Percentiles rank a stretch among this genome's conserved stretches.
phyloP scores from a whole-genome alignment of 208 protist genomes.

The Wallacemonas sp. region DNA sequence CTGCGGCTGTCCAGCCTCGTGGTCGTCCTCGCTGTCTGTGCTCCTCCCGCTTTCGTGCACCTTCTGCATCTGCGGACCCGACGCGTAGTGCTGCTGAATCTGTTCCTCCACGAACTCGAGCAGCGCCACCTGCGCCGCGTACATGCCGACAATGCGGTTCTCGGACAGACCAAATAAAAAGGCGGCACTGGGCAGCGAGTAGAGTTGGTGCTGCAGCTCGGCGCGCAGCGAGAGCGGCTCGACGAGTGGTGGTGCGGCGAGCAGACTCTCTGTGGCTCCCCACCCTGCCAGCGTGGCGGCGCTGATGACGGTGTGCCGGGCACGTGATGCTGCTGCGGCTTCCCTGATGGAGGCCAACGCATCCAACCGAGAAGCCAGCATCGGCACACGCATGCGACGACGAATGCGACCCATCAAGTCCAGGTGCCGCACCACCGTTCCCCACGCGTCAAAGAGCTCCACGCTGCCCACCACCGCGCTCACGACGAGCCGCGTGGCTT shows the following conservation, averaged over 20 bases:
- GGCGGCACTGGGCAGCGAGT: conserved; percentile 44
- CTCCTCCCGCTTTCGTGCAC: neutral
- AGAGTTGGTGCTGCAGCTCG: conserved; percentile 60
- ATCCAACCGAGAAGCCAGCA: conserved; percentile 70
- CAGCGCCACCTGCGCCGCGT: conserved; percentile 63
- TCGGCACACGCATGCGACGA: conserved; percentile 76
- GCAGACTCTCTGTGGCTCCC: conserved; percentile 56
- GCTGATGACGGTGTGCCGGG: conserved; percentile 12
- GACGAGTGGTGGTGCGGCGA: conserved; percentile 32
- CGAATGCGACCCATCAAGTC: conserved; percentile 65
- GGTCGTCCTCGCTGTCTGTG: neutral
- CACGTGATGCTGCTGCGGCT: neutral
- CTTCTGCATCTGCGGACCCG: neutral
- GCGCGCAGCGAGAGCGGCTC: conserved; percentile 37
- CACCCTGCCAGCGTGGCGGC: conserved; percentile 45
- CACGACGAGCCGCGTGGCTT: conserved; percentile 43
- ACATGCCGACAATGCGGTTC: conserved; percentile 64
- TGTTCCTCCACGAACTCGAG: conserved; percentile 53
- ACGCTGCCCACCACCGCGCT: conserved; percentile 32
- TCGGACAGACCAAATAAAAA: conserved; percentile 67
- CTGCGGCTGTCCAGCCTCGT: neutral
- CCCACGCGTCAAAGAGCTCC: conserved; percentile 32
- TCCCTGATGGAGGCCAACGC: conserved; percentile 73
- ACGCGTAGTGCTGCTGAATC: neutral
- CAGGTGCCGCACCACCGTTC: conserved; percentile 48